Evolutionary conservation across 495 filamentous ascomycete species (phyloP).

Genomic region (Stereocaulon alpinum): DNA sequence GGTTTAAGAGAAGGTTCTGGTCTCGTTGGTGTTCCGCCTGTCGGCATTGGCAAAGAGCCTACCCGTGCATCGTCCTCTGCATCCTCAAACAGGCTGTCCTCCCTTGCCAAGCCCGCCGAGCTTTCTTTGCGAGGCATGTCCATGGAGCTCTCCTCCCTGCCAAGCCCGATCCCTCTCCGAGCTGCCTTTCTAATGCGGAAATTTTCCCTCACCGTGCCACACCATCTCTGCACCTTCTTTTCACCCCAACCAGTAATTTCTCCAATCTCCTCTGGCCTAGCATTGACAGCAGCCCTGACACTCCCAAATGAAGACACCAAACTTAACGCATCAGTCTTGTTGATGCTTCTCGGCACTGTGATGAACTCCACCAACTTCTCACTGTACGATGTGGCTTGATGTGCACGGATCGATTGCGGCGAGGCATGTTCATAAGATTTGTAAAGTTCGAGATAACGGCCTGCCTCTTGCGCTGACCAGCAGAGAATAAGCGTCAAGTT

Average conservation of each 20-base stretch:
- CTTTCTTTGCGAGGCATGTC: slow-evolving; percentile 23
- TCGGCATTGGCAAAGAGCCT: slow-evolving; percentile 31
- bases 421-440: slow-evolving; percentile 84
- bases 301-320: slow-evolving; percentile 84
- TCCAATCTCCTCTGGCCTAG: slow-evolving; percentile 69
- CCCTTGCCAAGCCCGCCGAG: slow-evolving; percentile 19
- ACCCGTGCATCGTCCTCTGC: slow-evolving; percentile 11
- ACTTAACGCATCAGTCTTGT: slow-evolving; percentile 85
- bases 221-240: slow-evolving; percentile 85
- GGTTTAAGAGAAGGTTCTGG: slow-evolving; percentile 21
- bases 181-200: slow-evolving; percentile 65
- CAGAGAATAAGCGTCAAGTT: slow-evolving; percentile 84
- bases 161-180: slow-evolving; percentile 35
- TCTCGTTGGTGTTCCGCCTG: slow-evolving; percentile 30
- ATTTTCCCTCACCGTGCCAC: slow-evolving; percentile 65
- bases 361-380: slow-evolving; percentile 90
- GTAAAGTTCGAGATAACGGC: slow-evolving; percentile 84
- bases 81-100: slow-evolving; percentile 21
- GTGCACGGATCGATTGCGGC: slow-evolving; percentile 68
- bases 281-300: slow-evolving; percentile 76
- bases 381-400: slow-evolving; percentile 71
- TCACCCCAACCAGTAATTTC: slow-evolving; percentile 86
- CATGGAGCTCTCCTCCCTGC: slow-evolving; percentile 22
- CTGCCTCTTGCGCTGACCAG: slow-evolving; percentile 89
- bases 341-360: slow-evolving; percentile 78